Conservation (phyloP, 2,329 filamentous ascomycete genomes). For the Cladosporium phlei region DNA sequence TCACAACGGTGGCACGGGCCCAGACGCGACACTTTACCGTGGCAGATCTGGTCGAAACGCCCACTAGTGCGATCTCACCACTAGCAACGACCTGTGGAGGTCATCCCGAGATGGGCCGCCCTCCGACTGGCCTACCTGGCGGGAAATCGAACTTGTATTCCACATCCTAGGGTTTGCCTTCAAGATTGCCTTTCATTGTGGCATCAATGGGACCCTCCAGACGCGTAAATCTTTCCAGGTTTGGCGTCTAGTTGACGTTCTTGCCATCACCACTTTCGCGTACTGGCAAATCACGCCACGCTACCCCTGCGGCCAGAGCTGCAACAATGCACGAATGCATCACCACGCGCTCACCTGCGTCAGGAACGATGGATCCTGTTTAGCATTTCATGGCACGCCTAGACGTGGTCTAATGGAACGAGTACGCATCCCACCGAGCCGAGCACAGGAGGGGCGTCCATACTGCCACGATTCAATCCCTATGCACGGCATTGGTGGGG, state of each 20-base stretch:
- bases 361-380: conserved; percentile 7
- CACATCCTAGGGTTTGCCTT: conserved; percentile 1
- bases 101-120: not conserved
- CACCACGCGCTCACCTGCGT: conserved; percentile 10
- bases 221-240: not conserved
- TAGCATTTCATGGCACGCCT: conserved; percentile 10
- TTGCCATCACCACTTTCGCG: conserved; percentile 3
- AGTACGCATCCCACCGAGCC: conserved; percentile 8
- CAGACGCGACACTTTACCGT: too few relatives aligned
- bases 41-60: conserved; percentile 8
- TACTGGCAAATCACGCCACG: conserved; percentile 1
- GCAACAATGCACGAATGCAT: conserved; percentile 7
- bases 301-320: conserved; percentile 8
- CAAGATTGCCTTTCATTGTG: conserved; percentile 12
- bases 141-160: not conserved
- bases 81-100: not conserved
- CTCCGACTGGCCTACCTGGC: conserved; percentile 4
- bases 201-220: conserved; percentile 1
- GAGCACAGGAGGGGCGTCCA: not conserved
- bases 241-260: not conserved
- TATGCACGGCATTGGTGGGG: conserved; percentile 12
- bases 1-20: conserved; percentile 9
- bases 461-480: conserved; percentile 1
- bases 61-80: conserved; percentile 11
- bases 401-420: conserved; percentile 1